phyloP scores from a whole-genome alignment of 1,284 basidiomycete species.

The Melampsora allii-populina region DNA sequence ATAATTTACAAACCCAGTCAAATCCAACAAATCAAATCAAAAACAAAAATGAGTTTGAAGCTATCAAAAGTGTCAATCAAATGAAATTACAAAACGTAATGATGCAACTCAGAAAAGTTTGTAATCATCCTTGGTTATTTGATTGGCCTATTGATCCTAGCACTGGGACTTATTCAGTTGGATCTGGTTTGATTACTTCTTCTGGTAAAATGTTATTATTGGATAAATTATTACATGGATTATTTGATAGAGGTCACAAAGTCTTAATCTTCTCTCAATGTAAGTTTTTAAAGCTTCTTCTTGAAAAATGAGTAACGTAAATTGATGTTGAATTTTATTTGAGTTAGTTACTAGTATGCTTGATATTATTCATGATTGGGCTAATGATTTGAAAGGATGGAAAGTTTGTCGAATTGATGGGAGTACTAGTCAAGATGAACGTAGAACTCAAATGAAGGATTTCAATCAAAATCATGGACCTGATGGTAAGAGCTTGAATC shows the following conservation, averaged over 20 bases:
- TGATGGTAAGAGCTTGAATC: slow-evolving; percentile 53
- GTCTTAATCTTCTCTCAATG: slow-evolving; percentile 87
- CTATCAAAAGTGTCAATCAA: slow-evolving; percentile 79
- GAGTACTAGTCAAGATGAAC: slow-evolving; percentile 67
- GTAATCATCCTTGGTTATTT: slow-evolving; percentile 89
- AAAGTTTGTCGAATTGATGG: slow-evolving; percentile 87
- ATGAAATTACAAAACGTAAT: slow-evolving; percentile 88
- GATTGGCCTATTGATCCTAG: slow-evolving; percentile 73
- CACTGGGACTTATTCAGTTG: slow-evolving; percentile 51
- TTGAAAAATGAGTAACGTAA: not conserved
- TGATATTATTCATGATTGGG: slow-evolving; percentile 93
- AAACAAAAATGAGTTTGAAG: not conserved
- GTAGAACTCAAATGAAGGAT: slow-evolving; percentile 75
- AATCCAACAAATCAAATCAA: not conserved
- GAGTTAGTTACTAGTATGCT: slow-evolving; percentile 77
- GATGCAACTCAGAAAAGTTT: slow-evolving; percentile 86
- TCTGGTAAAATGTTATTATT: slow-evolving; percentile 97
- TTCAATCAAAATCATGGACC: slow-evolving; percentile 75
- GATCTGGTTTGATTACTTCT: slow-evolving; percentile 70
- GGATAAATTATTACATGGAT: slow-evolving; percentile 75
- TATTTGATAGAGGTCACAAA: slow-evolving; percentile 81
- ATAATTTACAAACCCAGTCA: slow-evolving; percentile 2
- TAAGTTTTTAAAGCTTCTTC: not conserved
- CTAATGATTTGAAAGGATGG: slow-evolving; percentile 73
- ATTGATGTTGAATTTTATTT: slow-evolving; percentile 7